Base-by-base conservation (phyloP, 768 basidiomycete species). In the Baorangia bicolor region DNA sequence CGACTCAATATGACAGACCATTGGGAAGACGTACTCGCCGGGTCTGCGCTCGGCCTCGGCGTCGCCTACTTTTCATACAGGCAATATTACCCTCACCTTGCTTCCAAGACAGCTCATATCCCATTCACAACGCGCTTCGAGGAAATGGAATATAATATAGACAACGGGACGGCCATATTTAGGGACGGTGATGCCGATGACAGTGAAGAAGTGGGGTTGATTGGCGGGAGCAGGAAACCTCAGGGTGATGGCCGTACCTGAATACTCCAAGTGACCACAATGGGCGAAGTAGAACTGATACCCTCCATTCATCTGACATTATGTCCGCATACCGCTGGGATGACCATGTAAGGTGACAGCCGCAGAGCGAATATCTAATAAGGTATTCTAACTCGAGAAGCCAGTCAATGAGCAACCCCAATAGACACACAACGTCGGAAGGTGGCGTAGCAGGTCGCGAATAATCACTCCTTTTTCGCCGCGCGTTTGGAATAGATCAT, bases 21-120 rank as follows among this genome's bases (percentile, higher is more conserved):
- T 67, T 94, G 92, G 90, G 84, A 92, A 2, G 96, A 98, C 64
- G 90, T 96, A 34, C 66, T 93, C 6, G 80, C 86, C 1, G 94
- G 96, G 3, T 82, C 86, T 5, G 40, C 85, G 9, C 79, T 98
- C 11, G 95, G 94, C 12, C 77, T 90, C 10, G 64, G 78, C 35
- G 75, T 91, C 50, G 77, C 92, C 11, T 88, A 82, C 73, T 87
- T 92, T 68, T 71, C 81, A 9, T 95, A 95, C 72, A 81, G 89
- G 23, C 90, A 90, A 64, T 92, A 92, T 69, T 94, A 89, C 64
- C 90, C 89, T 9, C 69, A 78, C 30, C 79, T 92, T 16, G 69
- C 73, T 2, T 83, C 85, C 2, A 75, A 79, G 41, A 64, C 73
- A 7, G 81, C 82, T 1, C 86, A 92, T 62, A 74, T 78, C 12